Base-by-base conservation (phyloP, 2,329 filamentous ascomycete species). In the Aspergillus sp. region DNA sequence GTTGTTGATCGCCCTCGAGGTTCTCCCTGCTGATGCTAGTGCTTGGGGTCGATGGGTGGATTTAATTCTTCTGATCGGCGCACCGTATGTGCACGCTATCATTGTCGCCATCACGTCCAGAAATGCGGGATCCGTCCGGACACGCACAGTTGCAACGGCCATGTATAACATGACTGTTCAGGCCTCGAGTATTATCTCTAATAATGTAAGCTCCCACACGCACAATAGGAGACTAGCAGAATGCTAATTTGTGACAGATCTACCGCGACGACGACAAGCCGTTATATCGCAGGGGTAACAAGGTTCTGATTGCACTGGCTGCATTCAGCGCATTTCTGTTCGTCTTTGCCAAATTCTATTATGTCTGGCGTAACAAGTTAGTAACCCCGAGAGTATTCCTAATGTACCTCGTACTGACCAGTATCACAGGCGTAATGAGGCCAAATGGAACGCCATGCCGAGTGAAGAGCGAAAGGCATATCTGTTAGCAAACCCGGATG, bases 11-110 rank as follows among this genome's bases (percentile, higher is more conserved):
- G 74, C 76, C 0, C 64, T 82, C 10, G 67, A 78, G 32, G 68
- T 71, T 0, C 60, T 82, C 0, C 77, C 78, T 0, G 65, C 53
- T 5, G 65, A 66, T 17, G 73, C 72, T 1, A 71, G 72, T 17
- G 65, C 75, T 12, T 83, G 80, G 80, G 65, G 63, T 0, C 67
- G 77, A 13, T 83, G 74, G 65, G 64, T 69, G 1, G 60, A 81
- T 25, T 67, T 77, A 13, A 76, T 75, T 1, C 57, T 83, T 35
- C 69, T 82, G 27, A 71, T 78, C 9, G 77, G 78, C 2, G 74
- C 76, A 49, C 80, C 80, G 0, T 82, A 82, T 56, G 76, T 80
- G 46, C 80, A 82, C 54, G 78, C 80, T 2, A 72, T 81, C 13
- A 4, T 82, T 25, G 70, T 73, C 27, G 69, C 70, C 4, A 68